These are phyloP conservation scores for Aphanocladium album DNA, from an alignment of 2,329 filamentous ascomycete genomes.

Conservation along the genomic window DNA sequence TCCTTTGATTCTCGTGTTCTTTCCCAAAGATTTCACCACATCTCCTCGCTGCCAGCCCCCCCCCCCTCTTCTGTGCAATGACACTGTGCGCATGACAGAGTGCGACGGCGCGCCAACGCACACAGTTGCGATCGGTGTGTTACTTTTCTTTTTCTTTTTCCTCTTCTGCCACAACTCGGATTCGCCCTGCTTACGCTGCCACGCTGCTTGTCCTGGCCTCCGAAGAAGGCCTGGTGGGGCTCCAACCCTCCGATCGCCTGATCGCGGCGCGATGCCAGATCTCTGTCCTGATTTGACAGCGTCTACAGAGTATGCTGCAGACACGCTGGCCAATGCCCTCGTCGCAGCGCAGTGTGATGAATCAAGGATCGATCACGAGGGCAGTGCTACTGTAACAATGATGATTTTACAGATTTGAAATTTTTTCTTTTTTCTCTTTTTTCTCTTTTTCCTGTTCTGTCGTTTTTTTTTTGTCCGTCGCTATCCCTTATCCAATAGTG, in stretches of 20 bases:
- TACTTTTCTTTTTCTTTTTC: background rate
- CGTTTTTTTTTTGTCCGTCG: background rate
- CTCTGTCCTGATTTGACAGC: constrained; percentile 6
- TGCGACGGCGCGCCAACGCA: background rate
- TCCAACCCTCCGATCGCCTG: constrained; percentile 4
- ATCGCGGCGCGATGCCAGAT: constrained; percentile 9
- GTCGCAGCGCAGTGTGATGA: background rate
- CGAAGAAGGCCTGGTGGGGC: background rate
- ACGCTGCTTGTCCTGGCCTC: background rate
- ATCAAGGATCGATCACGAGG: background rate
- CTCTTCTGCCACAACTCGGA: background rate
- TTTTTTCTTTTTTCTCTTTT: background rate
- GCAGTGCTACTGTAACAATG: background rate
- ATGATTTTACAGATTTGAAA: background rate
- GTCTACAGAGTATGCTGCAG: background rate
- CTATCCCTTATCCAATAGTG: no score
- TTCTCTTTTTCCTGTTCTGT: background rate
- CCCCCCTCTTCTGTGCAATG: background rate
- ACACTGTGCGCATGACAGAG: background rate
- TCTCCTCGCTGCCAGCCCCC: no score
- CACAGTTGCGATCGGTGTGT: background rate
- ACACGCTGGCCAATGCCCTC: background rate
- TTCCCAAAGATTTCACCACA: background rate
- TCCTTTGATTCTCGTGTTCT: background rate
- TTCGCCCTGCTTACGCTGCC: background rate